A percentile compares a stretch with the other conserved stretches of the same genome.
These are phyloP conservation scores for Alnus rubra DNA, from an alignment of 306 rosid genomes.

Conservation along the genomic window DNA sequence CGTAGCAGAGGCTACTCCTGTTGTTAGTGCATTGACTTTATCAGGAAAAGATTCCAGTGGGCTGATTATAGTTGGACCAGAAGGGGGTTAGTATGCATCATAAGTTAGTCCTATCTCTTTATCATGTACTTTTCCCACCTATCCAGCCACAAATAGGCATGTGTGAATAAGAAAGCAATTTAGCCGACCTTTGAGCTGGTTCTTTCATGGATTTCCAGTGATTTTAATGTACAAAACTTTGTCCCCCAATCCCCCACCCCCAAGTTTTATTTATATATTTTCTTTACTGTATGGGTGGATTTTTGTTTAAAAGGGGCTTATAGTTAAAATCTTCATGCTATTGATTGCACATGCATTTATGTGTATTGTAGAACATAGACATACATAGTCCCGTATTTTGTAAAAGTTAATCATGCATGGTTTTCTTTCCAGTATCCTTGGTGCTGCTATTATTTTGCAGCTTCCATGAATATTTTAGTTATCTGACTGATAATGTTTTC, in stretches of 20 bases:
- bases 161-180: background rate
- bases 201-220: background rate
- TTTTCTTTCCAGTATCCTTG: background rate
- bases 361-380: background rate
- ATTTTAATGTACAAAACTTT: no score
- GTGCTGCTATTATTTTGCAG: background rate
- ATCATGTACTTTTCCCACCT: constrained; percentile 3
- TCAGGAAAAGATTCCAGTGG: constrained; percentile 53
- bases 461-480: background rate
- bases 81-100: constrained; percentile 68
- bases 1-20: constrained; percentile 71
- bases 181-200: background rate
- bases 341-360: no score
- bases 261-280: background rate
- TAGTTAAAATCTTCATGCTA: no score
- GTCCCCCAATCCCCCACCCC: no score
- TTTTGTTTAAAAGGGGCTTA: no score
- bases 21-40: constrained; percentile 55
- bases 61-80: constrained; percentile 81
- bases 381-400: background rate
- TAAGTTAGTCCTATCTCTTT: background rate
- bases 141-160: constrained; percentile 10
- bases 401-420: background rate
- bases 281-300: no score
- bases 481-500: background rate